phyloP scores from a whole-genome alignment of 345 rosid genomes.

The Boechera divaricarpa region DNA sequence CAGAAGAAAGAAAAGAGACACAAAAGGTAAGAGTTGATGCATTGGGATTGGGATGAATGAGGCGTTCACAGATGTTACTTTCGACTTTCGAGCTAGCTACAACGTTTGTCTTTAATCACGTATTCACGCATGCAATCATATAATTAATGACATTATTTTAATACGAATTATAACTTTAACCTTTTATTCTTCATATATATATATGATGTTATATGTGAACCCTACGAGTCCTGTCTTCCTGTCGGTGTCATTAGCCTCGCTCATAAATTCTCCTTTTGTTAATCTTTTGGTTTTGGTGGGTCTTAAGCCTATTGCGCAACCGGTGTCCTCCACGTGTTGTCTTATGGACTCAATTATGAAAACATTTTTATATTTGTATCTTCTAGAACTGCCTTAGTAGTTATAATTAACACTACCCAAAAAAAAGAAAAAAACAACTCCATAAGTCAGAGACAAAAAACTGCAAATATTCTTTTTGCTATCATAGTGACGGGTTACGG shows the following conservation, averaged over 20 bases:
- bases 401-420: background rate
- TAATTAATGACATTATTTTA: background rate
- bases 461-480: conserved; percentile 11
- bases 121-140: conserved; percentile 37
- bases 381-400: conserved; percentile 15
- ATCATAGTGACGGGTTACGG: background rate
- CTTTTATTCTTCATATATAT: background rate
- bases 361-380: conserved; percentile 9
- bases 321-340: conserved; percentile 14
- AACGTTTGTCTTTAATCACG: conserved; percentile 31
- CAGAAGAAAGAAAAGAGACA: background rate
- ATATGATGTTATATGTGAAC: conserved; percentile 18
- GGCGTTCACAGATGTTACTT: background rate
- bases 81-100: conserved; percentile 8
- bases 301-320: background rate
- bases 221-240: conserved; percentile 11
- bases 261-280: conserved; percentile 8
- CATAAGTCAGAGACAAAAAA: background rate
- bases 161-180: background rate
- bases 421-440: background rate
- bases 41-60: conserved; percentile 29
- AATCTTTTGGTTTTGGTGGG: conserved; percentile 16
- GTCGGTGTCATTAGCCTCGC: conserved; percentile 26
- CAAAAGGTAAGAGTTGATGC: background rate
- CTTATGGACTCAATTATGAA: conserved; percentile 3